Evolutionary conservation across 2,329 filamentous ascomycete genomes (phyloP), one percentile per base, ranked within the genome.

Genomic region (Penicillium sp.): DNA sequence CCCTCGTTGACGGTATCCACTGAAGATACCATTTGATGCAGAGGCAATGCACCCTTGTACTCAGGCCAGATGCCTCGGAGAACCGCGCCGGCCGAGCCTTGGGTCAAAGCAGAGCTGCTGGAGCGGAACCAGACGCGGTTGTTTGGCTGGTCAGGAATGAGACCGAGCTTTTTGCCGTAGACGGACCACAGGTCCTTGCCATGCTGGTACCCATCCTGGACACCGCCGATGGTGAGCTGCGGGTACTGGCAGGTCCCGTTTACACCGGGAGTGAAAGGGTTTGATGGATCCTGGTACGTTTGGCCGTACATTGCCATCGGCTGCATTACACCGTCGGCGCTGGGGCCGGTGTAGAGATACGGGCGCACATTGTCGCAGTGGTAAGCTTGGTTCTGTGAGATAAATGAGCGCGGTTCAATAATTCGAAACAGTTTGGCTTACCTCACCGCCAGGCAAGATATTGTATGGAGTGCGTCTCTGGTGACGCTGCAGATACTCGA

Each of bases 401-500:
- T 8, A 29, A 10, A n/a, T 44, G 46, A 41, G 42, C 13, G 29
- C 27, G 12, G 18, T 12, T 13, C n/a, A 3, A 7, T 40, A 23
- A 25, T 3, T 12, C 29, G 3, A 20, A 3, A 10, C 25, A 2
- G 10, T 20, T 15, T 43, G 8, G 12, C 50, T 18, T 49, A 70
- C 69, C 58, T 72, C 69, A 20, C 69, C 69, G 1, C 65, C 67
- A 0, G 69, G 68, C 12, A 72, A 56, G 33, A 72, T 67, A 31
- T 72, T 72, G 49, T 72, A 72, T 1, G 70, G 69, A 1, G 69
- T 62, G 4, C 69, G 62, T 9, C 69, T 57, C 45, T 72, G 69
- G 43, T 72, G 69, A 3, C 69, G 66, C 47, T 72, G 69, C 13
- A 72, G 44, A 46, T 72, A 72, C 46, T 71, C 67, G 1, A 72